These are phyloP conservation scores for Oryza meridionalis DNA, from an alignment of 176 grass and related monocot species.

Conservation along the genomic window DNA sequence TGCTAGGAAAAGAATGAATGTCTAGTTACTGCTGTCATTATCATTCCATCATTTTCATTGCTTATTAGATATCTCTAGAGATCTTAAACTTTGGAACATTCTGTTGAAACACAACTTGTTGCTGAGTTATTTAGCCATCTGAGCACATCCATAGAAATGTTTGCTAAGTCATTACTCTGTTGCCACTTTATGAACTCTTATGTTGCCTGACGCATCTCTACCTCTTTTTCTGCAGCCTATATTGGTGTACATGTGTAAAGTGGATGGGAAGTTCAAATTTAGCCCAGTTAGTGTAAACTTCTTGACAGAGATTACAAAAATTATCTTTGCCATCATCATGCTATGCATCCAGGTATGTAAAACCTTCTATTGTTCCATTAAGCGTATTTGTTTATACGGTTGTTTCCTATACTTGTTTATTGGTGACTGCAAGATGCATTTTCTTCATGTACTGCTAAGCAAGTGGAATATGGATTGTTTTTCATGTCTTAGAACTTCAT, in stretches of 20 bases:
- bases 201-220: constrained; percentile 33
- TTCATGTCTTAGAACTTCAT: background rate
- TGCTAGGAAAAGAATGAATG: constrained; percentile 13
- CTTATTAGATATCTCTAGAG: background rate
- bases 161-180: constrained; percentile 7
- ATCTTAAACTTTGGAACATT: background rate
- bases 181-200: constrained; percentile 8
- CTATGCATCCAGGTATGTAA: constrained; percentile 76
- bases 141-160: background rate
- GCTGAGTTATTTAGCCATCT: constrained; percentile 1
- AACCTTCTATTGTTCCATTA: constrained; percentile 28
- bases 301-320: constrained; percentile 90
- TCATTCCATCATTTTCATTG: background rate
- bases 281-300: constrained; percentile 97
- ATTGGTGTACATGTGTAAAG: constrained; percentile 92
- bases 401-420: background rate
- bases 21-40: background rate
- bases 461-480: background rate
- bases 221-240: constrained; percentile 71
- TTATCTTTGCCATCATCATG: constrained; percentile 86
- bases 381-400: background rate
- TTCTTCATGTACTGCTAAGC: constrained; percentile 22
- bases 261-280: constrained; percentile 95
- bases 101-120: background rate
- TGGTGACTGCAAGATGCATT: constrained; percentile 19